Conservation (phyloP, 2,329 filamentous ascomycete genomes). For the Alternaria ethzedia region DNA sequence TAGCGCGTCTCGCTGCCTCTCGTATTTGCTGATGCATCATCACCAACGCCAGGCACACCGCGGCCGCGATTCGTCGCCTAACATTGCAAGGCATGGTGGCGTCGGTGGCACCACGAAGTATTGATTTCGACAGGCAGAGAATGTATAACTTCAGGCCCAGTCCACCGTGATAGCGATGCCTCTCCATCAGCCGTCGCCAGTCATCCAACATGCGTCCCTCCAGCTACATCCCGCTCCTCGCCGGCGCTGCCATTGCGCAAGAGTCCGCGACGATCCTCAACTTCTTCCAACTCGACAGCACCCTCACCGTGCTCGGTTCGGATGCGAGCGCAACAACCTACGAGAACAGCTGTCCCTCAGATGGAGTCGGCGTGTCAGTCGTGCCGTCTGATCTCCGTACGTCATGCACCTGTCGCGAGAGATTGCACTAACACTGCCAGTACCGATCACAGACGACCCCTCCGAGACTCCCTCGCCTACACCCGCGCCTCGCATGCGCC, state of each 20-base stretch:
- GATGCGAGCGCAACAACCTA: conserved; percentile 32
- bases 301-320: conserved; percentile 28
- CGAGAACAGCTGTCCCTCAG: conserved; percentile 22
- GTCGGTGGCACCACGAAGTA: not conserved
- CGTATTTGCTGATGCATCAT: conserved; percentile 11
- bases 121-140: not conserved
- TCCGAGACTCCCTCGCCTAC: conserved; percentile 17
- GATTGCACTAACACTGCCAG: not conserved
- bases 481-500: conserved; percentile 26
- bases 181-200: not conserved
- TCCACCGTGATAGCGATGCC: not conserved
- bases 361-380: conserved; percentile 15
- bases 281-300: conserved; percentile 9
- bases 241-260: conserved; percentile 26
- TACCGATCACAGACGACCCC: not conserved
- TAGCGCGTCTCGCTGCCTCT: conserved; percentile 1
- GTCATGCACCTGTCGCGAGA: not conserved
- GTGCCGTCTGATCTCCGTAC: conserved; percentile 7
- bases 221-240: conserved; percentile 20
- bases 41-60: not conserved
- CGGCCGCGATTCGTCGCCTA: conserved; percentile 1
- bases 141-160: not conserved
- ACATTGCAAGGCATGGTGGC: not conserved
- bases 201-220: conserved; percentile 27
- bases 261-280: conserved; percentile 27